phyloP scores from a whole-genome alignment of 2,329 filamentous ascomycete species.

The Clarireedia hainanense region DNA sequence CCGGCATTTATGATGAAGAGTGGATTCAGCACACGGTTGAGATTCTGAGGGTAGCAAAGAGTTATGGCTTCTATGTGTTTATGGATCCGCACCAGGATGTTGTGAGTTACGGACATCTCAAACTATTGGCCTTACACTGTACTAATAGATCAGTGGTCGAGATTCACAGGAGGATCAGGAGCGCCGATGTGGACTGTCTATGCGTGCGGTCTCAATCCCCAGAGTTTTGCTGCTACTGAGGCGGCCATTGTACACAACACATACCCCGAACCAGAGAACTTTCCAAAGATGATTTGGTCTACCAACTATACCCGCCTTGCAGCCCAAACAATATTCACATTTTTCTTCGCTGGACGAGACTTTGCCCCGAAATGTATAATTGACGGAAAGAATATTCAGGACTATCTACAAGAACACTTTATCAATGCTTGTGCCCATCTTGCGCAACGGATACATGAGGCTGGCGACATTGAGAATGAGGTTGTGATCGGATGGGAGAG shows the following conservation, averaged over 20 bases:
- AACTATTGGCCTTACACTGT: not conserved
- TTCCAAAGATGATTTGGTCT: slow-evolving; percentile 99
- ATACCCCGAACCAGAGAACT: slow-evolving; percentile 74
- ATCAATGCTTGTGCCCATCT: slow-evolving; percentile 72
- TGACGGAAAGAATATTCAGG: slow-evolving; percentile 90
- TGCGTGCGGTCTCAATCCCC: slow-evolving; percentile 83
- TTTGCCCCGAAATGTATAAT: slow-evolving; percentile 96
- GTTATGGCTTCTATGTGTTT: slow-evolving; percentile 91
- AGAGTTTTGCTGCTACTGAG: slow-evolving; percentile 76
- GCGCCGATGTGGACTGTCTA: slow-evolving; percentile 98
- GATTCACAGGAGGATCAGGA: slow-evolving; percentile 88
- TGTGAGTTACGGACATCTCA: slow-evolving; percentile 41
- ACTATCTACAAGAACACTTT: slow-evolving; percentile 86
- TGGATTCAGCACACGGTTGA: slow-evolving; percentile 90
- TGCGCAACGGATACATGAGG: slow-evolving; percentile 77
- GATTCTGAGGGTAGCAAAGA: slow-evolving; percentile 72
- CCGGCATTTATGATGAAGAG: slow-evolving; percentile 85
- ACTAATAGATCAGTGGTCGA: slow-evolving; percentile 59
- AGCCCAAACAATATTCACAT: slow-evolving; percentile 82
- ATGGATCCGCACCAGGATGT: slow-evolving; percentile 99
- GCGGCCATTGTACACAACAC: slow-evolving; percentile 94
- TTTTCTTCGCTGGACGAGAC: slow-evolving; percentile 85
- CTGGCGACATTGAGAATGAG: slow-evolving; percentile 78
- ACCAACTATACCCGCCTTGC: slow-evolving; percentile 91
- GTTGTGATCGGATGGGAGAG: slow-evolving; percentile 94